phyloP scores from a whole-genome alignment of 2,329 filamentous ascomycete species.

The Drechslerella coelobrocha region DNA sequence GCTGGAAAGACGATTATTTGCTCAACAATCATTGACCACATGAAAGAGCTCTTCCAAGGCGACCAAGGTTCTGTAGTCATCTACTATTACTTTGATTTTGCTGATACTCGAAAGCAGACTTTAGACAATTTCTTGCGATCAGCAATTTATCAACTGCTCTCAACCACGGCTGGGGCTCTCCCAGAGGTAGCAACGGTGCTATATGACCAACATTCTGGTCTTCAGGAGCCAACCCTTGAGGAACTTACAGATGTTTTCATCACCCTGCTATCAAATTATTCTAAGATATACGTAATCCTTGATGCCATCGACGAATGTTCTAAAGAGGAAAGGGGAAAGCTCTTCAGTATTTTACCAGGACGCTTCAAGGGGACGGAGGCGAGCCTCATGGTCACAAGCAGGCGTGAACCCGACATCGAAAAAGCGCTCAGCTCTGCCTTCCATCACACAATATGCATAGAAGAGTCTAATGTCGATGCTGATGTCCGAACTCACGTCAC shows the following conservation, averaged over 20 bases:
- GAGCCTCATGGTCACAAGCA: too few relatives aligned
- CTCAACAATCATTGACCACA: constrained; percentile 26
- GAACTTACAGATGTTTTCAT: not conserved
- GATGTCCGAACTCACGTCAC: too few relatives aligned
- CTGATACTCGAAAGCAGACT: constrained; percentile 20
- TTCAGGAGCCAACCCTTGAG: not conserved
- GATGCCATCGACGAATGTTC: not conserved
- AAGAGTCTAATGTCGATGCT: too few relatives aligned
- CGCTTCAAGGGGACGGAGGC: too few relatives aligned
- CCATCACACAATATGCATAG: too few relatives aligned
- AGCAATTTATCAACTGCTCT: too few relatives aligned
- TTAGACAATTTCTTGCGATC: constrained; percentile 25
- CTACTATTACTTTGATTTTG: constrained; percentile 43
- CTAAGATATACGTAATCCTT: not conserved
- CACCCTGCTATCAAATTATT: not conserved
- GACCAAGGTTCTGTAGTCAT: not conserved
- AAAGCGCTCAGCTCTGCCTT: too few relatives aligned
- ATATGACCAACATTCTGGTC: not conserved
- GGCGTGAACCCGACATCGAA: too few relatives aligned
- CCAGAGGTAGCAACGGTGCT: constrained; percentile 5
- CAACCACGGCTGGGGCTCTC: not conserved
- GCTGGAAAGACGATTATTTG: constrained; percentile 37
- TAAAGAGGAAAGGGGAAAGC: too few relatives aligned
- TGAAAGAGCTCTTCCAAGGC: not conserved
- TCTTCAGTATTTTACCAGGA: too few relatives aligned